These are phyloP conservation scores for Arachis stenosperma DNA, from an alignment of 306 rosid species.

Conservation along the genomic window DNA sequence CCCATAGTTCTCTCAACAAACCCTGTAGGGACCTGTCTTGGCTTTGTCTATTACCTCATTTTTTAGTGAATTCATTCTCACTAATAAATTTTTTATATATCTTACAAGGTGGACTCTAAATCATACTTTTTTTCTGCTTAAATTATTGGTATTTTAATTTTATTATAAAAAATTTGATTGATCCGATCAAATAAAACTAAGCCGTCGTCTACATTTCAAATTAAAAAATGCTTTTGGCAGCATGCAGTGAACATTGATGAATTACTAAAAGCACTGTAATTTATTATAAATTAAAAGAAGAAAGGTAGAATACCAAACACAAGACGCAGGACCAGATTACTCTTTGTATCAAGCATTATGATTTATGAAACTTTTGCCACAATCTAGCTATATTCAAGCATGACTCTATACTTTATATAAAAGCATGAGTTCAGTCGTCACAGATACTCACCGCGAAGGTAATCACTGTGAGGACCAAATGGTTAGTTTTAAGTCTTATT, in stretches of 20 bases:
- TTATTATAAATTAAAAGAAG: not conserved
- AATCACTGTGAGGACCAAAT: not conserved
- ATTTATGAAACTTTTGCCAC: not conserved
- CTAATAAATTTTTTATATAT: too few relatives aligned
- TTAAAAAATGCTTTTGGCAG: not conserved
- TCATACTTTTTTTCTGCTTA: too few relatives aligned
- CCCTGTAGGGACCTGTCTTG: conserved; percentile 22
- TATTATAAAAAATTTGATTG: too few relatives aligned
- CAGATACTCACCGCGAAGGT: not conserved
- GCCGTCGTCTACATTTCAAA: not conserved
- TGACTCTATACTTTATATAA: not conserved
- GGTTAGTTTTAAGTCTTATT: not conserved
- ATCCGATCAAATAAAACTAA: not conserved
- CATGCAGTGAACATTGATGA: not conserved
- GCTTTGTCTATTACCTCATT: not conserved
- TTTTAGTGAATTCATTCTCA: too few relatives aligned
- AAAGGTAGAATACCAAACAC: not conserved
- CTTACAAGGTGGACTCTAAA: too few relatives aligned
- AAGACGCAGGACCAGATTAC: not conserved
- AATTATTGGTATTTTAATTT: too few relatives aligned
- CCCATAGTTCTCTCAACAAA: conserved; percentile 45
- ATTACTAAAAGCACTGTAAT: conserved; percentile 18
- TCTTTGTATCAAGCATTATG: conserved; percentile 1
- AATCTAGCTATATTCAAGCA: not conserved
- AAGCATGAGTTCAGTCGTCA: conserved; percentile 4